Evolutionary conservation across 805 yeast genomes (phyloP).

Genomic region (Blastobotrys parvus): DNA sequence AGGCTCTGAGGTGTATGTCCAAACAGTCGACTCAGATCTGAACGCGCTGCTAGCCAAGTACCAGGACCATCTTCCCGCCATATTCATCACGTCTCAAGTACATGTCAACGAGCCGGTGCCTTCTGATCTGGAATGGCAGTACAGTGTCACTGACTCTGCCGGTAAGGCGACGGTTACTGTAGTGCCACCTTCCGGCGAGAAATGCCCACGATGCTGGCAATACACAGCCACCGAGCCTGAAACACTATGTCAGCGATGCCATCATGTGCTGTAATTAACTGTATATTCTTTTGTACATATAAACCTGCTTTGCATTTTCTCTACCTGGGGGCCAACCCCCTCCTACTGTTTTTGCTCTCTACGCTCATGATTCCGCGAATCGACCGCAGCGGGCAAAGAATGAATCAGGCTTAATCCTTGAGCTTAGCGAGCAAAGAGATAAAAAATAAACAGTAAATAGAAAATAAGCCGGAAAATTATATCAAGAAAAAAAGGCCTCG

Average conservation of each 20-base stretch:
- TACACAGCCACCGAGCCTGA: conserved; percentile 45
- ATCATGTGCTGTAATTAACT: conserved; percentile 22
- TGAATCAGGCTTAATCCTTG: too few species aligned
- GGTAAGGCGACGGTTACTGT: conserved; percentile 32
- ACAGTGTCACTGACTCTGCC: conserved; percentile 27
- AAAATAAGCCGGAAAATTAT: too few species aligned
- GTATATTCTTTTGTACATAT: neutral
- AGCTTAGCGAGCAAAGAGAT: too few species aligned
- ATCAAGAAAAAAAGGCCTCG: too few species aligned
- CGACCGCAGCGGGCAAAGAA: too few species aligned
- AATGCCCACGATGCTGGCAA: conserved; percentile 97
- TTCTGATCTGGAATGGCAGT: conserved; percentile 9
- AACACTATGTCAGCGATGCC: conserved; percentile 61
- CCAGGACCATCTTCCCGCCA: conserved; percentile 44
- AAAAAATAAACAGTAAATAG: too few species aligned
- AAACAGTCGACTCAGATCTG: conserved; percentile 13
- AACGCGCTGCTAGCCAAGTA: conserved; percentile 14
- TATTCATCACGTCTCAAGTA: conserved; percentile 58
- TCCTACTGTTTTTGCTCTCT: too few species aligned
- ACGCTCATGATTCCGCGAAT: too few species aligned
- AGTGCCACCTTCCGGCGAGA: conserved; percentile 39
- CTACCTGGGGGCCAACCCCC: neutral
- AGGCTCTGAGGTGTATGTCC: conserved; percentile 44
- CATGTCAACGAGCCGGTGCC: conserved; percentile 26
- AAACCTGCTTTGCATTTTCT: neutral